Conservation (phyloP, 129 eudicot genomes). For the Centrapalus pauciflorus region DNA sequence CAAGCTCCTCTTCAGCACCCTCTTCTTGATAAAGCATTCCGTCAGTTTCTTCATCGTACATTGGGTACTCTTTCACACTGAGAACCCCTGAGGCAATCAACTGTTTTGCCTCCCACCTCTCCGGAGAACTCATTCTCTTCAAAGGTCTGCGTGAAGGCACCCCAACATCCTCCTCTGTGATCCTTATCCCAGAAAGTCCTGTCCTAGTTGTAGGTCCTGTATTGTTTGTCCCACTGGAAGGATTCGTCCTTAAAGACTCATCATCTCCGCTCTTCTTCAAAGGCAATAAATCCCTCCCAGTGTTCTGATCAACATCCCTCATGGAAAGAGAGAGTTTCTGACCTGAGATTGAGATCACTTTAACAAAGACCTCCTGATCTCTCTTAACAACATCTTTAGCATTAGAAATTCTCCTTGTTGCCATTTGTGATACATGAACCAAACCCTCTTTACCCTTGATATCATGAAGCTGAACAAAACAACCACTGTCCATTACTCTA, state of each 20-base stretch:
- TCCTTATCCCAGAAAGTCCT: slow-evolving; percentile 58
- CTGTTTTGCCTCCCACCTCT: slow-evolving; percentile 74
- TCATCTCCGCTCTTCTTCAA: slow-evolving; percentile 56
- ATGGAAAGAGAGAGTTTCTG: slow-evolving; percentile 71
- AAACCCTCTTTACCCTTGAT: slow-evolving; percentile 75
- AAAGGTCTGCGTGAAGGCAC: slow-evolving; percentile 55
- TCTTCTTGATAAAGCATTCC: slow-evolving; percentile 65
- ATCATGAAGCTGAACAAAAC: slow-evolving; percentile 70
- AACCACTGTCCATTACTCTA: slow-evolving; percentile 77
- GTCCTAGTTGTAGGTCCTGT: slow-evolving; percentile 41
- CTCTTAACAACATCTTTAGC: slow-evolving; percentile 75
- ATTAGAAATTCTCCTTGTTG: slow-evolving; percentile 55
- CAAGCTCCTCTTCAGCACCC: slow-evolving; percentile 71
- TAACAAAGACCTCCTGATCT: slow-evolving; percentile 83
- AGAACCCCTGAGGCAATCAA: slow-evolving; percentile 69
- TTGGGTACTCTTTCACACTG: slow-evolving; percentile 55
- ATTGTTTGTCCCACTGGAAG: slow-evolving; percentile 28
- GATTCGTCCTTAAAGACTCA: slow-evolving; percentile 43
- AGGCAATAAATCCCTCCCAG: slow-evolving; percentile 71
- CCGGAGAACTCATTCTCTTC: slow-evolving; percentile 79
- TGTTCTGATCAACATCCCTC: slow-evolving; percentile 93
- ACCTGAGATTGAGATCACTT: slow-evolving; percentile 63
- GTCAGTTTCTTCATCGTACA: slow-evolving; percentile 67
- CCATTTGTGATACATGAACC: slow-evolving; percentile 78
- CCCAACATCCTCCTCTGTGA: slow-evolving; percentile 48